Conservation (phyloP, 1,139 yeast genomes). For the Yamadazyma friedrichii region DNA sequence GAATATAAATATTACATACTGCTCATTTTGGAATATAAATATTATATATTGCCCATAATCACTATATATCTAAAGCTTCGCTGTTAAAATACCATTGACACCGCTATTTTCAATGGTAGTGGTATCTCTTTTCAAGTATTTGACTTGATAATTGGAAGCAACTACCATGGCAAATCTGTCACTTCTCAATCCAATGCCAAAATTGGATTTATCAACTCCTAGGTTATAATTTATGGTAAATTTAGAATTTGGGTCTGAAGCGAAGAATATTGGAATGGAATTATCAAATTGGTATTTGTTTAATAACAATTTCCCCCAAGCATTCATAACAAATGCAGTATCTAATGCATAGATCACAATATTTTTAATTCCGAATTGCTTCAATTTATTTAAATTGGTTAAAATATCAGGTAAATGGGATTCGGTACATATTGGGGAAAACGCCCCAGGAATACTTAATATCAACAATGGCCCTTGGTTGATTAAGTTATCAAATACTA, state of each 20-base stretch:
- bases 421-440: constrained; percentile 87
- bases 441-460: constrained; percentile 88
- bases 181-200: constrained; percentile 63
- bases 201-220: constrained; percentile 36
- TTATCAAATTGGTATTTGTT: constrained; percentile 12
- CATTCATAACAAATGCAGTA: constrained; percentile 17
- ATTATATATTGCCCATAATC: neutral
- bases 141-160: constrained; percentile 11
- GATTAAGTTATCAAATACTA: constrained; percentile 22
- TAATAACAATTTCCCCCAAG: constrained; percentile 35
- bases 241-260: constrained; percentile 68
- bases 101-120: constrained; percentile 48
- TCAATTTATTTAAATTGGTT: constrained; percentile 47
- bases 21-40: too few species aligned
- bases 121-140: constrained; percentile 15
- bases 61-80: constrained; percentile 44
- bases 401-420: constrained; percentile 79
- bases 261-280: constrained; percentile 51
- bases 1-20: too few species aligned
- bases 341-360: constrained; percentile 17
- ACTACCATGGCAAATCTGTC: constrained; percentile 73
- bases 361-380: constrained; percentile 17
- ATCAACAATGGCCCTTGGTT: constrained; percentile 49
- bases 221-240: constrained; percentile 51
- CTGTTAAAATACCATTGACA: constrained; percentile 61